Evolutionary conservation across 78 protist genomes (phyloP), one percentile per base, ranked within the genome.

Genomic region (Paratrimastix pyriformis): DNA sequence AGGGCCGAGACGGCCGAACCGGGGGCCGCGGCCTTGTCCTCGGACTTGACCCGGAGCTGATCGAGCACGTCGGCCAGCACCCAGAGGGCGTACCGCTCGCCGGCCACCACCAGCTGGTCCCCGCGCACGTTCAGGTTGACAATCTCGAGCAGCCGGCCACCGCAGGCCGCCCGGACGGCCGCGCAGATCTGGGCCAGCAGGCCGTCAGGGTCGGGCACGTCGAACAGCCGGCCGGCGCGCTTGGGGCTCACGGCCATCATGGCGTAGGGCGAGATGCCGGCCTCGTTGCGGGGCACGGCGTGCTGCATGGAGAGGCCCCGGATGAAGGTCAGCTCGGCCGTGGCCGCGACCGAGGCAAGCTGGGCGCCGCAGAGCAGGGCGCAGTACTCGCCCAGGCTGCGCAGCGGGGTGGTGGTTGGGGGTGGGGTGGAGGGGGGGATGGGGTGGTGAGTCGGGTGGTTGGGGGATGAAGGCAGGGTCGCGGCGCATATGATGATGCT

Each of bases 341-440:
- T 60, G 3, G 54, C 35, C 58, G 68, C 78, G 42, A 75, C 35
- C 8, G 78, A 6, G 13, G 79, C 55, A 33, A 86, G 72, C n/a
- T 73, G 21, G 42, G 66, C 85, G 52, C 75, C 0, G 24, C 72
- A 2, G 30, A 79, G 46, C 30, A 85, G 59, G 18, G 83, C 84
- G 26, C 85, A 78, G 70, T 86, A 86, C 78, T 86, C 90, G 32
- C 90, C 90, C 30, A 86, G 77, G 26, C n/a, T n/a, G n/a, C n/a
- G n/a, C n/a, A n/a, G n/a, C n/a, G n/a, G n/a, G n/a, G n/a, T n/a
- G n/a, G n/a, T n/a, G n/a, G n/a, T n/a, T n/a, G n/a, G n/a, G n/a
- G n/a, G n/a, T n/a, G n/a, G n/a, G n/a, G n/a, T n/a, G n/a, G n/a
- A n/a, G n/a, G n/a, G n/a, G n/a, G n/a, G n/a, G n/a, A n/a, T n/a